Base-by-base conservation (phyloP, 495 filamentous ascomycete genomes). In the Massariosphaeria phaeospora region DNA sequence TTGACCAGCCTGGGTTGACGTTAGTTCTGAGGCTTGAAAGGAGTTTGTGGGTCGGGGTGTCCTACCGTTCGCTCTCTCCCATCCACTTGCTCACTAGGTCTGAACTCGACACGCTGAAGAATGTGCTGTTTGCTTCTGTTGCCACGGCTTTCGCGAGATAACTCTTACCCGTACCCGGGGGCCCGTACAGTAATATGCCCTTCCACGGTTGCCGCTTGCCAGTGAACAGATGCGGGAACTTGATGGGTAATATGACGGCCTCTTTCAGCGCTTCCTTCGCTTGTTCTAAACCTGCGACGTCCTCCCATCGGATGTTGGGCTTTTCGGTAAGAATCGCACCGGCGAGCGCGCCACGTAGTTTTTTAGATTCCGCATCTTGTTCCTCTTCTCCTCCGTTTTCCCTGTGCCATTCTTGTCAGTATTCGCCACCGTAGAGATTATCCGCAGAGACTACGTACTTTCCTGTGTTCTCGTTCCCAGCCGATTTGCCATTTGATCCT, bases 51-150 rank as follows among this genome's bases (percentile, higher is more conserved):
- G n/a, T n/a, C 3, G 21, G 11, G 25, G 5, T 34, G 18, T 34
- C 78, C 46, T 72, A 95, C 91, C 91, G 78, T 80, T 98, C 93
- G 78, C 84, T 90, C 70, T 98, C 93, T 71, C 93, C 93, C 94
- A 98, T 97, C 93, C 93, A 98, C 68, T 98, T 98, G 52, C 85
- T 91, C 26, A 97, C 94, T 71, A 98, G 68, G 68, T 97, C 94
- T 74, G 87, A 93, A 73, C 86, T 91, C 73, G 88, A 94, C 56
- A 98, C 90, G 66, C 89, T 95, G 77, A 98, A 98, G 68, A 98
- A 98, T n/a, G 93, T 98, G 69, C 90, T 95, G 68, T 97, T 97
- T 41, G 94, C 94, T 68, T 98, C 93, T 9, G 93, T 98, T 51
- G 93, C 93, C 31, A 98, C 94, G 8, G 93, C 93, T 67, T 97